These are phyloP conservation scores for Potentilla sterilis DNA, from an alignment of 306 rosid genomes.

Conservation along the genomic window DNA sequence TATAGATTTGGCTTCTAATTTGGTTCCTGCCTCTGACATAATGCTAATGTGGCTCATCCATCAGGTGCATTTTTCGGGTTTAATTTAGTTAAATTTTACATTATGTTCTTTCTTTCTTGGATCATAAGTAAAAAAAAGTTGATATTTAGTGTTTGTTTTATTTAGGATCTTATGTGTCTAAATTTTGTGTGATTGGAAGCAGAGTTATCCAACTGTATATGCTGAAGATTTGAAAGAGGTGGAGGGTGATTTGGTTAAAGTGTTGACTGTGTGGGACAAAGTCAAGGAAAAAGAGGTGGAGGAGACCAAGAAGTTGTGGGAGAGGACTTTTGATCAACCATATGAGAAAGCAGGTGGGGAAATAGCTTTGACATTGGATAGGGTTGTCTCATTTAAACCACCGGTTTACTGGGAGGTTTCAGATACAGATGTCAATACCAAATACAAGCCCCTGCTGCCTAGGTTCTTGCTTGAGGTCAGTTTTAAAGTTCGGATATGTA, in stretches of 20 bases:
- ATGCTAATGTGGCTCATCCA: constrained; percentile 81
- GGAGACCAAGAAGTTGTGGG: constrained; percentile 77
- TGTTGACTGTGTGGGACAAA: constrained; percentile 47
- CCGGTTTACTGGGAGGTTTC: constrained; percentile 68
- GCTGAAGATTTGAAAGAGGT: constrained; percentile 67
- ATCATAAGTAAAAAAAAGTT: neutral
- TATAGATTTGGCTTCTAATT: constrained; percentile 40
- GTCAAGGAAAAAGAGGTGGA: constrained; percentile 51
- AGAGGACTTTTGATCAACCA: constrained; percentile 67
- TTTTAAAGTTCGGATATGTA: neutral
- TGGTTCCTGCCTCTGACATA: constrained; percentile 80
- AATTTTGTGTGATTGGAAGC: constrained; percentile 17
- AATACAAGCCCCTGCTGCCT: constrained; percentile 73
- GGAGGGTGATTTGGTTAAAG: constrained; percentile 54
- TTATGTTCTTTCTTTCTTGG: neutral
- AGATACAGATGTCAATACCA: constrained; percentile 60
- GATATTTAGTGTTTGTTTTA: neutral
- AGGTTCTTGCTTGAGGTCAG: constrained; percentile 81
- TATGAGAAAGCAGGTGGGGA: constrained; percentile 94
- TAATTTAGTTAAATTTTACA: neutral
- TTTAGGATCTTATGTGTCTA: neutral
- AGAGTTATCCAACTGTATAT: constrained; percentile 88
- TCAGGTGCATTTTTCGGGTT: constrained; percentile 49
- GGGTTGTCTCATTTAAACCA: constrained; percentile 26
- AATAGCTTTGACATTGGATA: constrained; percentile 31